phyloP scores from a whole-genome alignment of 2,329 filamentous ascomycete species.

The Triangularia setosa region DNA sequence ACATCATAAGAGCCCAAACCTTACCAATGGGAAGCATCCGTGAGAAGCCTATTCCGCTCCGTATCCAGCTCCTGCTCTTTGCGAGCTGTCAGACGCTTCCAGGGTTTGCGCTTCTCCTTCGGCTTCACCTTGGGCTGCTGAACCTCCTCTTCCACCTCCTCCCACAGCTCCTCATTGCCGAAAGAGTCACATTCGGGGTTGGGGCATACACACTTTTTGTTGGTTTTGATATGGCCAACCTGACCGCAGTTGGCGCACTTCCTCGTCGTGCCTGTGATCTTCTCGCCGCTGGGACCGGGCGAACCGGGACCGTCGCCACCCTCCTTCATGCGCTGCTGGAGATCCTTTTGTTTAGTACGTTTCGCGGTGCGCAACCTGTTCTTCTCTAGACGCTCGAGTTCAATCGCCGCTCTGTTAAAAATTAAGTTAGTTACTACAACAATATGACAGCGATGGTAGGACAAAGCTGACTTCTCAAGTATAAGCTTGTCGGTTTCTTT shows the following conservation, averaged over 20 bases:
- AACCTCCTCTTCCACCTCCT: neutral
- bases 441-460: neutral
- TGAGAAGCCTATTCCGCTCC: neutral
- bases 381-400: constrained; percentile 79
- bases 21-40: constrained; percentile 1
- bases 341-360: constrained; percentile 82
- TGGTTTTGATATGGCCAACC: constrained; percentile 97
- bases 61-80: neutral
- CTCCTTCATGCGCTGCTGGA: constrained; percentile 42
- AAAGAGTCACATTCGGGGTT: neutral
- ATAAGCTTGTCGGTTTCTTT: constrained; percentile 61
- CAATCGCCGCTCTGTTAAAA: constrained; percentile 57
- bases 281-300: constrained; percentile 47
- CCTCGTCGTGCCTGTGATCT: constrained; percentile 66
- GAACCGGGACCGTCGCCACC: constrained; percentile 45
- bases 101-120: neutral
- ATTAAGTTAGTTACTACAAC: neutral
- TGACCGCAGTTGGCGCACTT: constrained; percentile 98
- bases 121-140: neutral
- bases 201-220: constrained; percentile 78
- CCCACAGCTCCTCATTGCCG: neutral
- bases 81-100: neutral
- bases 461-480: constrained; percentile 47
- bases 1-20: neutral
- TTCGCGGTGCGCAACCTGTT: constrained; percentile 88